Percentiles rank a stretch among this genome's conserved stretches.
Conservation (phyloP, 2,329 filamentous ascomycete species). For the Eutypella sp. region DNA sequence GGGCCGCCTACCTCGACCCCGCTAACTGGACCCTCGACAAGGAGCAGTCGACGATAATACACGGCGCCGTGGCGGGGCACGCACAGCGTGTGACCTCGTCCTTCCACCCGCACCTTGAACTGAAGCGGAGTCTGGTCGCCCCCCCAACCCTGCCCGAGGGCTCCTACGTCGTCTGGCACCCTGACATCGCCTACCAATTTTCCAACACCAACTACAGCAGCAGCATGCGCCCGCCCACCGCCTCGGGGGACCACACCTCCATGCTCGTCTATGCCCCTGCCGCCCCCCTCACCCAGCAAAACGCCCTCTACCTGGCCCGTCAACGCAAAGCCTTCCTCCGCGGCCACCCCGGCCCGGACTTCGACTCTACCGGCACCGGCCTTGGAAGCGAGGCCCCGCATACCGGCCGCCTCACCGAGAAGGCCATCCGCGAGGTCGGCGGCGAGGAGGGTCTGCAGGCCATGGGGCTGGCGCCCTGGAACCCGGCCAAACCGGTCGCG, state of each 20-base stretch:
- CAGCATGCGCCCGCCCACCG: constrained; percentile 20
- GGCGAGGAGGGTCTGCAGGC: constrained; percentile 47
- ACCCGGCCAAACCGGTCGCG: constrained; percentile 29
- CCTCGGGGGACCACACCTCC: constrained; percentile 24
- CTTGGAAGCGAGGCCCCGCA: constrained; percentile 49
- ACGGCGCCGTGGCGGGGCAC: constrained; percentile 53
- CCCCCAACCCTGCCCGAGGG: constrained; percentile 49
- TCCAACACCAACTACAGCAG: constrained; percentile 31
- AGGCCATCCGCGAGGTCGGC: constrained; percentile 46
- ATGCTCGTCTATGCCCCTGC: constrained; percentile 53
- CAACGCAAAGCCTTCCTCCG: constrained; percentile 53
- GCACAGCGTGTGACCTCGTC: constrained; percentile 53
- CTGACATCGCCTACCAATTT: constrained; percentile 53
- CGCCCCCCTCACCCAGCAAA: constrained; percentile 52
- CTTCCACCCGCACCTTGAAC: constrained; percentile 53
- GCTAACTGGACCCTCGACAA: constrained; percentile 38
- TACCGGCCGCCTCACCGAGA: constrained; percentile 42
- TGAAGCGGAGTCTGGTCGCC: constrained; percentile 49
- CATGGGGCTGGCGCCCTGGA: constrained; percentile 55
- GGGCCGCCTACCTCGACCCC: constrained; percentile 45
- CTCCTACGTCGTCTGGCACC: constrained; percentile 57
- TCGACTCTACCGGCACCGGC: constrained; percentile 47
- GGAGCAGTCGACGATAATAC: constrained; percentile 51
- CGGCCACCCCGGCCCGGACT: constrained; percentile 50
- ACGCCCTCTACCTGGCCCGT: constrained; percentile 51